Conservation (phyloP, 805 yeast species). For the Sugiyamaella lignohabitans region DNA sequence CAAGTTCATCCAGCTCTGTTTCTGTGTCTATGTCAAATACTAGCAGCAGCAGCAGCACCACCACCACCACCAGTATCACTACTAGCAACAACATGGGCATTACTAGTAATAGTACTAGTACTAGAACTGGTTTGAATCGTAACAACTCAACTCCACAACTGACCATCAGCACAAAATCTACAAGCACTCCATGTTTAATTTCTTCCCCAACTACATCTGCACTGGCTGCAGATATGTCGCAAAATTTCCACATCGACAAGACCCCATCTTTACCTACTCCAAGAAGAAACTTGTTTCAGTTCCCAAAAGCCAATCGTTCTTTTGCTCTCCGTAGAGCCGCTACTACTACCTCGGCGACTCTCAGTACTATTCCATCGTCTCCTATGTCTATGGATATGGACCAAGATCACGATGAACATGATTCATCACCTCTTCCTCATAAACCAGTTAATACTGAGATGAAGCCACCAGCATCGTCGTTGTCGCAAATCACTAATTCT, state of each 20-base stretch:
- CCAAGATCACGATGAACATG: conserved; percentile 4
- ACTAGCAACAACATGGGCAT: too few species aligned
- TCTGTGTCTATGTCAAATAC: too few species aligned
- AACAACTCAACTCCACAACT: conserved; percentile 12
- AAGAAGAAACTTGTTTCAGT: conserved; percentile 28
- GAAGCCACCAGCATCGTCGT: conserved; percentile 3
- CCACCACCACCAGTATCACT: too few species aligned
- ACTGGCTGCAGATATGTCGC: conserved; percentile 33
- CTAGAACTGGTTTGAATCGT: background rate
- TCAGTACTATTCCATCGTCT: background rate
- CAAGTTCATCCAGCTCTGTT: too few species aligned
- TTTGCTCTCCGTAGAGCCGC: conserved; percentile 6
- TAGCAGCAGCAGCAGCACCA: too few species aligned
- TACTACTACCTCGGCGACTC: conserved; percentile 6
- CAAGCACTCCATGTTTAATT: too few species aligned
- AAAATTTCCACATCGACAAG: conserved; percentile 32
- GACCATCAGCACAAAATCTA: conserved; percentile 5
- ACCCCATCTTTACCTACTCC: conserved; percentile 31
- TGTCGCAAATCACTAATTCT: conserved; percentile 2
- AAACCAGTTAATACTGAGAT: conserved; percentile 5
- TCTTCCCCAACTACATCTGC: conserved; percentile 19
- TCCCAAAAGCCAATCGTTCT: conserved; percentile 17
- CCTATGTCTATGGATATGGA: conserved; percentile 8
- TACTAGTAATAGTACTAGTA: too few species aligned
- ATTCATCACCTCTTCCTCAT: conserved; percentile 14